A percentile compares a stretch with the other conserved stretches of the same genome.
phyloP scores from a whole-genome alignment of 139 green algal species.

The Ostreobium quekettii region DNA sequence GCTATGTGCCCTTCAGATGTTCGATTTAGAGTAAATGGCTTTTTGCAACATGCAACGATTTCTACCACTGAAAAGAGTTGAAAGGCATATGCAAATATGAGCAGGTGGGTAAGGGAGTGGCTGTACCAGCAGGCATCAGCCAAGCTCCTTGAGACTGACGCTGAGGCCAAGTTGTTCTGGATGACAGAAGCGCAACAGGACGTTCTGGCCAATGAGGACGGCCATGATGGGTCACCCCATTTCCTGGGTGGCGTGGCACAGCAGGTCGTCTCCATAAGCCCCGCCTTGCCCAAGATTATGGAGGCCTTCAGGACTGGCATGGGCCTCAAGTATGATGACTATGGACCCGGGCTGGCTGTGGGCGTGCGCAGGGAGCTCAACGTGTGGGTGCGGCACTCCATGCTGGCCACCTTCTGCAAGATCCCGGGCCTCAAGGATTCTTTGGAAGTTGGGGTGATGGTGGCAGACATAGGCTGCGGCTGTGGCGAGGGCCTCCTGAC shows the following conservation, averaged over 20 bases:
- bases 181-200: conserved; percentile 19
- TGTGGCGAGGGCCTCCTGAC: conserved; percentile 13
- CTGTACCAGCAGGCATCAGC: conserved; percentile 17
- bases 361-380: conserved; percentile 15
- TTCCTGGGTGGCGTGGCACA: too few relatives aligned
- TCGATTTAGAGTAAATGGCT: too few relatives aligned
- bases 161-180: conserved; percentile 10
- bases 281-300: too few relatives aligned
- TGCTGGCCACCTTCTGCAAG: not conserved
- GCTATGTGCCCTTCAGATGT: too few relatives aligned
- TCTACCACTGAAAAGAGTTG: too few relatives aligned
- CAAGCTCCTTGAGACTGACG: not conserved
- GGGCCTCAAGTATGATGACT: conserved; percentile 23
- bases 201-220: conserved; percentile 19
- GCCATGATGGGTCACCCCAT: conserved; percentile 1
- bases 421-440: conserved; percentile 10
- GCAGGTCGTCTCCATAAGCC: not conserved
- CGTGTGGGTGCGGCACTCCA: conserved; percentile 20
- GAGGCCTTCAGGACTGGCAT: conserved; percentile 12
- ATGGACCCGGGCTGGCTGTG: conserved; percentile 4
- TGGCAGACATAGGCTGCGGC: conserved; percentile 22
- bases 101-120: conserved; percentile 15
- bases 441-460: conserved; percentile 10
- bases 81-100: too few relatives aligned
- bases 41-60: too few relatives aligned